A percentile compares a stretch with the other conserved stretches of the same genome.
Conservation (phyloP, 2,329 filamentous ascomycete genomes). For the Neofusicoccum kwambonambiense region DNA sequence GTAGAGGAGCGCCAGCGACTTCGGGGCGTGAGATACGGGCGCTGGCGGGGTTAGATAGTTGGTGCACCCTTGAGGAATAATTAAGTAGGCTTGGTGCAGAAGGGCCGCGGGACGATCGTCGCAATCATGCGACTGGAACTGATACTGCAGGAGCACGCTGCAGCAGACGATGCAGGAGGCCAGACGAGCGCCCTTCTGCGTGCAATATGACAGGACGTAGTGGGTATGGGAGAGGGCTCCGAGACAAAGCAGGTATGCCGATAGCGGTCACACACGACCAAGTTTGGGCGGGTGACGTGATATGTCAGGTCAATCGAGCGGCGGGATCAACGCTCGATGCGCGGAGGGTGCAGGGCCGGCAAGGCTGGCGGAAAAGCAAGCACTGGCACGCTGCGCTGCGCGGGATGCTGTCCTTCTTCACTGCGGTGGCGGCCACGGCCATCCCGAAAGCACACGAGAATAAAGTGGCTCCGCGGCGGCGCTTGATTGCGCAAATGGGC, state of each 20-base stretch:
- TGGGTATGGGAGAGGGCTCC: conserved; percentile 15
- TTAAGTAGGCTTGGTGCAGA: conserved; percentile 17
- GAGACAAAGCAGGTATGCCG: conserved; percentile 29
- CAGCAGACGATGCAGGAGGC: conserved; percentile 15
- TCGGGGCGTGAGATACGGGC: background rate
- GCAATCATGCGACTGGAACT: conserved; percentile 16
- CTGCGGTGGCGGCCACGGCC: background rate
- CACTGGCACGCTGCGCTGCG: background rate
- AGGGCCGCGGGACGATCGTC: conserved; percentile 18
- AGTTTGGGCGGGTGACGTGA: conserved; percentile 27
- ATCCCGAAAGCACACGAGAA: conserved; percentile 14
- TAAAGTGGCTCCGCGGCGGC: conserved; percentile 15
- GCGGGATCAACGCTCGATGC: conserved; percentile 15
- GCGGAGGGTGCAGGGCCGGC: background rate
- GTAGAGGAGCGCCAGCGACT: background rate
- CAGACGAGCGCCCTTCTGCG: conserved; percentile 11
- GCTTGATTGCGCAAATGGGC: conserved; percentile 11
- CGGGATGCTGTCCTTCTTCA: conserved; percentile 10
- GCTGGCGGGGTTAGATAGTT: background rate
- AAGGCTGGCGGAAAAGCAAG: background rate
- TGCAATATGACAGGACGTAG: conserved; percentile 17
- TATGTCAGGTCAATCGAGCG: conserved; percentile 18
- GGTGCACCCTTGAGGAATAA: conserved; percentile 8
- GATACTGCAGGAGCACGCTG: conserved; percentile 16
- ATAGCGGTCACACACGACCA: conserved; percentile 20